Evolutionary conservation across 2,329 filamentous ascomycete genomes (phyloP).

Genomic region (Ophiostoma sp.): DNA sequence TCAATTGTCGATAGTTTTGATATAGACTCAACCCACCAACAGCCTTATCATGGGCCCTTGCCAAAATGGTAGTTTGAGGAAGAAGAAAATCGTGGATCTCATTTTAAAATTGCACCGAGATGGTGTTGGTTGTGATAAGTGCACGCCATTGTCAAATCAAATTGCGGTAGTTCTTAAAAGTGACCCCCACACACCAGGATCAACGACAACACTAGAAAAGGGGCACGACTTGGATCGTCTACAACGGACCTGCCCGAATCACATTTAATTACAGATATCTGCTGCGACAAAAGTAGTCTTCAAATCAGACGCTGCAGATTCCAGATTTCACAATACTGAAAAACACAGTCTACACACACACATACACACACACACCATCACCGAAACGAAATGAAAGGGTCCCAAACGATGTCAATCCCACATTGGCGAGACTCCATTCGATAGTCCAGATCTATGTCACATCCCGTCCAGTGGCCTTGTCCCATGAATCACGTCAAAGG

Average conservation of each 20-base stretch:
- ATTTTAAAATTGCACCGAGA: conserved; percentile 3
- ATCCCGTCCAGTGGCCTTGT: neutral
- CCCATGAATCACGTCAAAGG: neutral
- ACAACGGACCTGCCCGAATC: neutral
- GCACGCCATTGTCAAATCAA: conserved; percentile 23
- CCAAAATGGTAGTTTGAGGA: too few species aligned
- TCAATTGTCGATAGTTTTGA: neutral
- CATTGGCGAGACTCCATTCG: neutral
- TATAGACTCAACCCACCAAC: neutral
- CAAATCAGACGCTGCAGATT: neutral
- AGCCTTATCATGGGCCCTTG: neutral
- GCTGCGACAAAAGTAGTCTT: neutral
- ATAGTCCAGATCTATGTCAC: neutral
- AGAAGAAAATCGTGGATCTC: neutral
- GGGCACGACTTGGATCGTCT: neutral
- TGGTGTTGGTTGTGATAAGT: neutral
- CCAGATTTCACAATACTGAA: neutral
- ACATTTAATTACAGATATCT: neutral
- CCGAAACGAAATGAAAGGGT: conserved; percentile 2
- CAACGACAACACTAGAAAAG: neutral
- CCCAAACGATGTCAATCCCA: neutral
- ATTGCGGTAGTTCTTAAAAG: conserved; percentile 2
- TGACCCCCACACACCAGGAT: conserved; percentile 24
- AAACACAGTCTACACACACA: neutral
- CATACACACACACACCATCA: neutral